Evolutionary conservation across 495 filamentous ascomycete genomes (phyloP), one percentile per base, ranked within the genome.

Genomic region (Aspergillus affinis): DNA sequence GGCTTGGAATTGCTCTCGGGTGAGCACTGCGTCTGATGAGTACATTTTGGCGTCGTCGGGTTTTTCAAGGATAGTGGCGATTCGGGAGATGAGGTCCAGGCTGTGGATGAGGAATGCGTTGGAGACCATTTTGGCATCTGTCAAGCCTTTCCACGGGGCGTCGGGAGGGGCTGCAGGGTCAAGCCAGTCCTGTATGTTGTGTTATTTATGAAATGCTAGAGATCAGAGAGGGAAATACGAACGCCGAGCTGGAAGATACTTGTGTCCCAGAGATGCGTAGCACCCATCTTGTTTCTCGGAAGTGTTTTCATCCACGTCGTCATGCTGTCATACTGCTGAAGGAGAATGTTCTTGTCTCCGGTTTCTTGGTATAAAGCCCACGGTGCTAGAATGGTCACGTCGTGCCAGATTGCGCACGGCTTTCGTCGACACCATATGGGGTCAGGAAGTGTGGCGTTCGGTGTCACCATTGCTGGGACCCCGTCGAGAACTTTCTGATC

Each of bases 101-200:
- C 82, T 74, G 49, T 81, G 79, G 2, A 80, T 68, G 4, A 85
- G 72, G 65, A 82, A 84, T 4, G 81, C 78, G 52, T 85, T 79
- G 17, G 79, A 74, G 6, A 82, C 78, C 15, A 81, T 72, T 5
- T 66, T 66, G 0, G 70, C 60, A 54, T 74, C 71, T 13, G 79
- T 81, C 6, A 72, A 72, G 0, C 71, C 71, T 30, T 67, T 50
- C 1, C 73, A 77, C 0, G 81, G 70, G 9, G 73, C 59, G 5
- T 78, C 65, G 0, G 76, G 62, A 0, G 80, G 81, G 0, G 82
- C 71, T 10, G 68, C 66, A 0, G 81, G 82, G 55, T 85, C 82
- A 0, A 84, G 73, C 81, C 81, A 85, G 63, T 85, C 81, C 3
- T 73, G 78, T 12, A 72, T 72, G 74, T 13, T 55, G 60, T 0